Percentiles rank a stretch among this genome's conserved stretches.
phyloP scores from a whole-genome alignment of 148 eudicot genomes.

The Rhododendron williamsianum region DNA sequence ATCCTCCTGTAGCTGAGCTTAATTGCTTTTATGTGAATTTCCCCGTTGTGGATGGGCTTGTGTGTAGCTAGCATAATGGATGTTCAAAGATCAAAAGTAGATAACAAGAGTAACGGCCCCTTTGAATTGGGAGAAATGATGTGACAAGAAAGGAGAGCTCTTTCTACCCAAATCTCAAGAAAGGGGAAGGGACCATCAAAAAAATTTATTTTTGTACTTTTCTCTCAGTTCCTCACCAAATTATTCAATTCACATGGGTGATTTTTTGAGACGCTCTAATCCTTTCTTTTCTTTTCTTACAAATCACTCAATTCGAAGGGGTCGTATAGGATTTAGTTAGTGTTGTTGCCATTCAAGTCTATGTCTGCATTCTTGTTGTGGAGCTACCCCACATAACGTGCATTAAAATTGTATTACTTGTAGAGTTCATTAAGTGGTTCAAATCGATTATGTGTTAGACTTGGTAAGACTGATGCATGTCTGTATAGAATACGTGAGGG shows the following conservation, averaged over 20 bases:
- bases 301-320: too few relatives aligned
- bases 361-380: not conserved
- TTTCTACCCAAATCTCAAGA: not conserved
- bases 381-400: not conserved
- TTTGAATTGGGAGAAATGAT: not conserved
- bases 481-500: not conserved
- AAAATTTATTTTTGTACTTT: not conserved
- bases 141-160: not conserved
- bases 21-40: not conserved
- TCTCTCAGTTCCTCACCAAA: not conserved
- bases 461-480: not conserved
- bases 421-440: not conserved
- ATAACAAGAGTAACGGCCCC: not conserved
- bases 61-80: not conserved
- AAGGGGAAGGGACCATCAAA: not conserved
- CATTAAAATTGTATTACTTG: not conserved
- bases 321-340: not conserved
- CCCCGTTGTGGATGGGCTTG: not conserved
- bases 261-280: not conserved
- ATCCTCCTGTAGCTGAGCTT: not conserved
- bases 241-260: not conserved
- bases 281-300: not conserved
- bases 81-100: not conserved
- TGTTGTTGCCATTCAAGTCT: not conserved
- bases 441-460: not conserved